Conservation (phyloP, 306 rosid species). For the Prunus mongolica region DNA sequence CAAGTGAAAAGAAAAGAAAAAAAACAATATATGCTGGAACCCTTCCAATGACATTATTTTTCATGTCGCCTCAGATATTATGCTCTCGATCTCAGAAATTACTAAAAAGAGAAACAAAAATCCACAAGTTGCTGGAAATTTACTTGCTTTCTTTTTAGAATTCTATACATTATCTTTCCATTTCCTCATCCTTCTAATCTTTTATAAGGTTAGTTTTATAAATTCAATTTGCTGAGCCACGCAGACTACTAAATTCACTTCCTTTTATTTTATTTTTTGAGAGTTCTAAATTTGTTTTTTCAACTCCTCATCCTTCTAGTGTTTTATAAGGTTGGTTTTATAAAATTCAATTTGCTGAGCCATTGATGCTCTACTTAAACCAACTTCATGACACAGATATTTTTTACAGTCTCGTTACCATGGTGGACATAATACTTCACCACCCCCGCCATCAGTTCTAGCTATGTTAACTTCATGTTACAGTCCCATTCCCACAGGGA, state of each 20-base stretch:
- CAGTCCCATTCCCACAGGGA: no score
- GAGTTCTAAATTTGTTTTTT: background rate
- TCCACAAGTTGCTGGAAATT: background rate
- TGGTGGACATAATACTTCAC: no score
- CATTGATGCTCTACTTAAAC: background rate
- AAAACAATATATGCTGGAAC: background rate
- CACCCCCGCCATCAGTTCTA: no score
- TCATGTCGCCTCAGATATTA: background rate
- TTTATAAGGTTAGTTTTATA: background rate
- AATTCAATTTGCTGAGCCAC: background rate
- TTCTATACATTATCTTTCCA: background rate
- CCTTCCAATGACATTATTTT: background rate
- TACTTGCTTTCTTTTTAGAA: background rate
- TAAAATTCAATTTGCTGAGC: background rate
- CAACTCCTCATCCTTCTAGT: background rate
- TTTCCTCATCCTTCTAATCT: background rate
- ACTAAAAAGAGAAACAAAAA: background rate
- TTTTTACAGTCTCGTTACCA: no score
- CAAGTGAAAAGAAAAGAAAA: background rate
- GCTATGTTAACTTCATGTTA: no score
- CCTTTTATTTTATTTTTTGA: background rate
- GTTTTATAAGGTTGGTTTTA: background rate
- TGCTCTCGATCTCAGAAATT: background rate
- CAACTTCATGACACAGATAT: no score
- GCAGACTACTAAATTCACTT: no score